These are phyloP conservation scores for Solanum virginianum DNA, from an alignment of 257 asterid genomes.

Conservation along the genomic window DNA sequence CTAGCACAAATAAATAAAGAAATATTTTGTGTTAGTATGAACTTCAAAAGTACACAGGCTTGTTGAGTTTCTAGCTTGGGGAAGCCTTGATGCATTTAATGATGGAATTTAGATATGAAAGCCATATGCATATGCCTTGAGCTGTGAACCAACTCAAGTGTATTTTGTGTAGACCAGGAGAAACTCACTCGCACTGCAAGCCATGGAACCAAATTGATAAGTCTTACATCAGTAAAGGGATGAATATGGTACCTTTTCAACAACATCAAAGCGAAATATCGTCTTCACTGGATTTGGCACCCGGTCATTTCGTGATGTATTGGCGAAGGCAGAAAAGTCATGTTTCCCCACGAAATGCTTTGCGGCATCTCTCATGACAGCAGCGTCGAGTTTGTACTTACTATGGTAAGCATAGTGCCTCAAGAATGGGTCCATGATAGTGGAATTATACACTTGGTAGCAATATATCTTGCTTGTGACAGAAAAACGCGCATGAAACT, in stretches of 20 bases:
- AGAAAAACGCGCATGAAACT: constrained; percentile 93
- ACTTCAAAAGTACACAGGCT: not conserved
- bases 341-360: constrained; percentile 60
- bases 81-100: not conserved
- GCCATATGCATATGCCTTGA: not conserved
- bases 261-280: constrained; percentile 56
- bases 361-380: constrained; percentile 69
- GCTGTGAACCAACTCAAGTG: not conserved
- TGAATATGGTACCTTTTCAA: constrained; percentile 41
- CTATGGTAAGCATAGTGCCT: constrained; percentile 74
- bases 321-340: constrained; percentile 82
- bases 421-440: constrained; percentile 72
- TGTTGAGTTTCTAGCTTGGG: not conserved
- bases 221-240: not conserved
- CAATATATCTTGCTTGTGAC: constrained; percentile 63
- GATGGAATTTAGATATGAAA: not conserved
- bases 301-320: constrained; percentile 60
- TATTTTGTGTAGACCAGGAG: not conserved
- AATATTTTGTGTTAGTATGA: not conserved
- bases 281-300: constrained; percentile 58
- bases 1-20: not conserved
- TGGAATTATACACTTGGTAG: constrained; percentile 60
- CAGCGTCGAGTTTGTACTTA: constrained; percentile 46
- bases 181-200: not conserved
- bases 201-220: not conserved